Conservation (phyloP, 139 green algal genomes). For the Axilococcus clingmanii region DNA sequence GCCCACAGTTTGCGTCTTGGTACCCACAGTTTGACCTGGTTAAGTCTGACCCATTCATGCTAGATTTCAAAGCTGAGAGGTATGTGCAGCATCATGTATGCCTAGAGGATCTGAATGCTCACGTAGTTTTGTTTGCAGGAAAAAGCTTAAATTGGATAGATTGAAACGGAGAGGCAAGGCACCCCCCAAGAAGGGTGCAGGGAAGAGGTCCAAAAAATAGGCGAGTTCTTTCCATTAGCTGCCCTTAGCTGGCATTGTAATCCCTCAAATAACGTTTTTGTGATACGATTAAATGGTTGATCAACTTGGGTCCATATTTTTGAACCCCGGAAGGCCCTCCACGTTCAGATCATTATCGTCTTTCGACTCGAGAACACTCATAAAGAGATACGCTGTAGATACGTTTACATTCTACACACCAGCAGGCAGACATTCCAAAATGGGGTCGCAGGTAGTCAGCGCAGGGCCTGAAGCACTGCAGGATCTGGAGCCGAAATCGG, state of each 20-base stretch:
- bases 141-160: conserved; percentile 36
- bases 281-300: too few species aligned
- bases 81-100: conserved; percentile 11
- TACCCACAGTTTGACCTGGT: conserved; percentile 36
- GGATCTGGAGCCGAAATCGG: conserved; percentile 16
- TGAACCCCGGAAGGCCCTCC: too few species aligned
- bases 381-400: neutral
- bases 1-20: conserved; percentile 31
- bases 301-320: too few species aligned
- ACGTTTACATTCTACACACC: neutral
- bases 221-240: too few species aligned
- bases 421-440: neutral
- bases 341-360: neutral
- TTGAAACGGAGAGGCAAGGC: conserved; percentile 40
- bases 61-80: conserved; percentile 31
- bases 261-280: too few species aligned
- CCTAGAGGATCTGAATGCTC: neutral
- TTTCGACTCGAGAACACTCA: neutral
- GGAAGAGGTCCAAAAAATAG: conserved; percentile 39
- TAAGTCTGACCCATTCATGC: conserved; percentile 39
- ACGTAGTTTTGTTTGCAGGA: conserved; percentile 6
- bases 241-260: too few species aligned
- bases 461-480: neutral
- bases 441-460: too few species aligned
- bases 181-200: conserved; percentile 44